Percentiles rank a stretch among this genome's conserved stretches.
Evolutionary conservation across 768 basidiomycete species (phyloP).

Genomic region (Chalciporus chontae): DNA sequence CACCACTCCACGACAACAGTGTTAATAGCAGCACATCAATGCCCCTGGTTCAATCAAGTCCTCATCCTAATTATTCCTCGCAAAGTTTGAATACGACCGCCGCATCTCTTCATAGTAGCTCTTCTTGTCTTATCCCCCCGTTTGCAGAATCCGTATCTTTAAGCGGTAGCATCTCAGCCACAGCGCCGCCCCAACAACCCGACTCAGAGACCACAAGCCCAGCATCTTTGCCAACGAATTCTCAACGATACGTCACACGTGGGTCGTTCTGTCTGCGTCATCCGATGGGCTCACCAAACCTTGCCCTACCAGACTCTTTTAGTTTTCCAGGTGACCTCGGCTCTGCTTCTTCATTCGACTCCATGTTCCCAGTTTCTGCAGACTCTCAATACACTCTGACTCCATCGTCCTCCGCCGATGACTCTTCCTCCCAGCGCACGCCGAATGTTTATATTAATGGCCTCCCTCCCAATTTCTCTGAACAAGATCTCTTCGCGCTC

Average conservation of each 20-base stretch:
- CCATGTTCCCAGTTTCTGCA: slow-evolving; percentile 6
- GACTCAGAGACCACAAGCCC: slow-evolving; percentile 14
- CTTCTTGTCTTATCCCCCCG: slow-evolving; percentile 21
- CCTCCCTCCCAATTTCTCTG: slow-evolving; percentile 77
- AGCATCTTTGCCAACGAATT: slow-evolving; percentile 3
- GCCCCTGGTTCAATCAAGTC: slow-evolving; percentile 15
- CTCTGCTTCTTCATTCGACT: slow-evolving; percentile 12
- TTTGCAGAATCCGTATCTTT: slow-evolving; percentile 9
- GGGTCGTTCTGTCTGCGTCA: not conserved
- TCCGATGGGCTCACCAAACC: slow-evolving; percentile 2
- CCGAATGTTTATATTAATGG: slow-evolving; percentile 91
- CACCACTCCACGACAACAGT: slow-evolving; percentile 9
- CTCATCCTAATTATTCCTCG: slow-evolving; percentile 19
- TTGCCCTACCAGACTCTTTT: slow-evolving; percentile 22
- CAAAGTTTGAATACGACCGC: slow-evolving; percentile 10
- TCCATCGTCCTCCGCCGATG: slow-evolving; percentile 10
- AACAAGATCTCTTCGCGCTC: slow-evolving; percentile 73
- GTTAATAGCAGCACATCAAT: slow-evolving; percentile 14
- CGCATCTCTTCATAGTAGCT: slow-evolving; percentile 10
- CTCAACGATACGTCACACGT: slow-evolving; percentile 26
- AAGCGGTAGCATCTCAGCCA: slow-evolving; percentile 5
- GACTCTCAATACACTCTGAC: slow-evolving; percentile 13
- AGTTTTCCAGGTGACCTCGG: slow-evolving; percentile 17
- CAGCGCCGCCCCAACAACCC: slow-evolving; percentile 8
- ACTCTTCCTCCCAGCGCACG: slow-evolving; percentile 31